These are phyloP conservation scores for Pichia thaimueangensis DNA, from an alignment of 805 yeast genomes.

Conservation along the genomic window DNA sequence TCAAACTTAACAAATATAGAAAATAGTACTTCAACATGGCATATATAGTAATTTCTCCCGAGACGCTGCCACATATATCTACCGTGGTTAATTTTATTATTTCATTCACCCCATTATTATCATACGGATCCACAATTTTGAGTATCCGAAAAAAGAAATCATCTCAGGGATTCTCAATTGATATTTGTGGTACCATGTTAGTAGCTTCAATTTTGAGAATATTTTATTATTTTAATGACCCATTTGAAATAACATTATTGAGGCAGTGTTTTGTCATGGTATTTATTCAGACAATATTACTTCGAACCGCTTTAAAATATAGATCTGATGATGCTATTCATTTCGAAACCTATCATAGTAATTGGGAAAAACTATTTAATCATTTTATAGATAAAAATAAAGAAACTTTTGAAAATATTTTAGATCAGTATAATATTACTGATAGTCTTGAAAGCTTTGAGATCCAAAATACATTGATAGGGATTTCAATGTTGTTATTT, in stretches of 20 bases:
- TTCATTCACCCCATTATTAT: slow-evolving; percentile 75
- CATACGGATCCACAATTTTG: slow-evolving; percentile 78
- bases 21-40: no score
- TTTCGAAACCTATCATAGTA: slow-evolving; percentile 27
- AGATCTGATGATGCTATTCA: slow-evolving; percentile 40
- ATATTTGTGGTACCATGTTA: slow-evolving; percentile 88
- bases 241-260: slow-evolving; percentile 72
- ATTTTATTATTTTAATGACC: slow-evolving; percentile 69
- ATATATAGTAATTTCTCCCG: slow-evolving; percentile 27
- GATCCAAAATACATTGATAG: slow-evolving; percentile 4
- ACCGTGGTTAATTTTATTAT: slow-evolving; percentile 56
- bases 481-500: slow-evolving; percentile 5
- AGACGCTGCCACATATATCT: slow-evolving; percentile 26
- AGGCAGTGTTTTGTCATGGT: slow-evolving; percentile 83
- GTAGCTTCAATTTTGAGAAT: slow-evolving; percentile 69
- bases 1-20: no score
- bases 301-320: slow-evolving; percentile 56
- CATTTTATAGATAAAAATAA: slow-evolving; percentile 17
- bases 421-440: slow-evolving; percentile 11
- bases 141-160: slow-evolving; percentile 59
- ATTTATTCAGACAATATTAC: slow-evolving; percentile 61
- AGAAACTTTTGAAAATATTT: slow-evolving; percentile 12
- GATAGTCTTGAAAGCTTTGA: background rate
- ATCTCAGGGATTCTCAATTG: slow-evolving; percentile 80
- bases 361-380: slow-evolving; percentile 28